Conservation (phyloP, 192 early-diverging fungal genomes). For the Piromyces finnis region DNA sequence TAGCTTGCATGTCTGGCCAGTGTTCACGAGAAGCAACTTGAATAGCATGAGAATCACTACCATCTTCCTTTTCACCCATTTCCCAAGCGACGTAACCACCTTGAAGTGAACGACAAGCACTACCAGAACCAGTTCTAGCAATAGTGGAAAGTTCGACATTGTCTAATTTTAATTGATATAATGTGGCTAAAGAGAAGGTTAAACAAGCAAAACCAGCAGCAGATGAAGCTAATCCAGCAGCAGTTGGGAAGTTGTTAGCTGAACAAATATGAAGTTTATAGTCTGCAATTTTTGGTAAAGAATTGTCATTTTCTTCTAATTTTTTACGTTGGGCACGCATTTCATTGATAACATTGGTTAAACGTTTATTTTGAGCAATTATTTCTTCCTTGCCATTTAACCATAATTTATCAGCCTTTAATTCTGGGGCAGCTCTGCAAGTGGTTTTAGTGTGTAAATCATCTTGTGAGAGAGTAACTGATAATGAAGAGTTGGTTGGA, state of each 20-base stretch:
- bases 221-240: slow-evolving; percentile 91
- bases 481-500: slow-evolving; percentile 95
- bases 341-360: slow-evolving; percentile 65
- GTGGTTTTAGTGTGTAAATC: slow-evolving; percentile 90
- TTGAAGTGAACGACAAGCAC: slow-evolving; percentile 90
- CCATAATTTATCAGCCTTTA: slow-evolving; percentile 69
- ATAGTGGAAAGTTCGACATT: slow-evolving; percentile 64
- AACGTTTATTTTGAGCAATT: slow-evolving; percentile 58
- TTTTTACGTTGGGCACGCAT: slow-evolving; percentile 49
- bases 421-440: slow-evolving; percentile 45
- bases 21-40: slow-evolving; percentile 77
- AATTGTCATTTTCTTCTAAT: slow-evolving; percentile 31
- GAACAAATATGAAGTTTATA: slow-evolving; percentile 74
- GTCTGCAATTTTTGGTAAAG: slow-evolving; percentile 31
- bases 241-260: slow-evolving; percentile 99
- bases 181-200: slow-evolving; percentile 57
- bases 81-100: slow-evolving; percentile 99
- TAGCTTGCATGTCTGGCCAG: slow-evolving; percentile 91
- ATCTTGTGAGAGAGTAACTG: slow-evolving; percentile 90
- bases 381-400: slow-evolving; percentile 85
- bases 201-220: slow-evolving; percentile 91
- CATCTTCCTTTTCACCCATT: slow-evolving; percentile 65
- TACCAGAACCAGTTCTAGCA: slow-evolving; percentile 89
- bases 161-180: slow-evolving; percentile 53
- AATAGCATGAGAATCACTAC: slow-evolving; percentile 68